Evolutionary conservation across 495 filamentous ascomycete genomes (phyloP).

Genomic region (Lepidopterella palustris): DNA sequence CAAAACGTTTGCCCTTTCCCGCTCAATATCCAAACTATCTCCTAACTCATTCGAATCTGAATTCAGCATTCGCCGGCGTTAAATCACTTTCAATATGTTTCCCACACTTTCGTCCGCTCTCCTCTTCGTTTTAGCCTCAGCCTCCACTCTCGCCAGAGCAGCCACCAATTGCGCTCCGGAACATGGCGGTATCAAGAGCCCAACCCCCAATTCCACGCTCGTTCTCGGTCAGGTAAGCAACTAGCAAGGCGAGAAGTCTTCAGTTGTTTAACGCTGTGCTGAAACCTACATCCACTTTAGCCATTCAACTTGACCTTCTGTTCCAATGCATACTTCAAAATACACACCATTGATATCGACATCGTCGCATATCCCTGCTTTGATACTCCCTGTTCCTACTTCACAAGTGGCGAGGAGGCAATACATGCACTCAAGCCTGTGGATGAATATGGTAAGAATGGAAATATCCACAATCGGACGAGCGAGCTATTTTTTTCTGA

Average conservation of each 20-base stretch:
- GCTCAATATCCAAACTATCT: too few relatives aligned
- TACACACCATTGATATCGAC: conserved; percentile 3
- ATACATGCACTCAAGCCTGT: background rate
- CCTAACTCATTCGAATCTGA: too few relatives aligned
- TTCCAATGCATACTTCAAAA: conserved; percentile 2
- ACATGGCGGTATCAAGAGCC: background rate
- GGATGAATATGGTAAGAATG: background rate
- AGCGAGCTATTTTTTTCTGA: background rate
- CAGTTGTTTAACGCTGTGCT: background rate
- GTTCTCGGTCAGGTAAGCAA: background rate
- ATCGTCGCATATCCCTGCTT: background rate
- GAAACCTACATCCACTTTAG: background rate
- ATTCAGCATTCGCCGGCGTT: too few relatives aligned
- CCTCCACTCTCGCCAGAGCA: too few relatives aligned
- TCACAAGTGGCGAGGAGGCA: background rate
- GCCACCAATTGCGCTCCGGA: background rate
- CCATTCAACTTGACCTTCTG: conserved; percentile 4
- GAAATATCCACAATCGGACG: too few relatives aligned
- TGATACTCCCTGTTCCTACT: background rate
- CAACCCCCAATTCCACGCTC: background rate
- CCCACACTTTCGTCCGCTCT: too few relatives aligned
- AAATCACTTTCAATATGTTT: too few relatives aligned
- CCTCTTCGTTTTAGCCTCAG: background rate
- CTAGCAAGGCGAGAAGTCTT: background rate
- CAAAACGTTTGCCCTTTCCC: too few relatives aligned